Conservation (phyloP, 2,329 filamentous ascomycete species). For the Penicillium sp. region DNA sequence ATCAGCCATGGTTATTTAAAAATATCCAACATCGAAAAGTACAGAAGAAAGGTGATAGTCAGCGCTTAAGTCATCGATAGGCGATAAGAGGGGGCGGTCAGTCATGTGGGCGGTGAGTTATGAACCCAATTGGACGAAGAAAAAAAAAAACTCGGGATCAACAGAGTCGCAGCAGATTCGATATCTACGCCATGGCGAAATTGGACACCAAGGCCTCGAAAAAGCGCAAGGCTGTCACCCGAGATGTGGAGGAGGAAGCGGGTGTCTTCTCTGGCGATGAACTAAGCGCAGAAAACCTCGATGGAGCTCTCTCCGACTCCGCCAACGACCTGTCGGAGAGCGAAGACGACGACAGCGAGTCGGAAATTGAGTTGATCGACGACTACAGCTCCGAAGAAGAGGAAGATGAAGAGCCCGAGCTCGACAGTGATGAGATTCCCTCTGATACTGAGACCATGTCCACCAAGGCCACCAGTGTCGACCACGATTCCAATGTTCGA, state of each 20-base stretch:
- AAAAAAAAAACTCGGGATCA: constrained; percentile 27
- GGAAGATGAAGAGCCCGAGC: constrained; percentile 49
- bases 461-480: constrained; percentile 19
- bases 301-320: constrained; percentile 44
- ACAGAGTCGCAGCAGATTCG: constrained; percentile 11
- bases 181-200: constrained; percentile 13
- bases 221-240: constrained; percentile 65
- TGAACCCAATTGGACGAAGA: constrained; percentile 23
- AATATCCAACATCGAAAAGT: constrained; percentile 7
- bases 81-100: constrained; percentile 30
- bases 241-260: constrained; percentile 50
- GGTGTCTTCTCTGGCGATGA: constrained; percentile 61
- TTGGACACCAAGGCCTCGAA: constrained; percentile 46
- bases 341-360: constrained; percentile 41
- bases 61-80: constrained; percentile 15
- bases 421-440: constrained; percentile 53
- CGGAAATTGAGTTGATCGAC: constrained; percentile 56
- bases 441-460: constrained; percentile 45
- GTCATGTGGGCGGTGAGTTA: constrained; percentile 43
- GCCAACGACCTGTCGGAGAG: constrained; percentile 39
- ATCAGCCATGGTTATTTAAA: constrained; percentile 2
- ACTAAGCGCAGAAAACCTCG: constrained; percentile 47
- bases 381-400: constrained; percentile 51
- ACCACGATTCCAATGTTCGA: constrained; percentile 52
- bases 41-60: constrained; percentile 2